Base-by-base conservation (phyloP, 208 protist genomes). In the Crithidia sp. region DNA sequence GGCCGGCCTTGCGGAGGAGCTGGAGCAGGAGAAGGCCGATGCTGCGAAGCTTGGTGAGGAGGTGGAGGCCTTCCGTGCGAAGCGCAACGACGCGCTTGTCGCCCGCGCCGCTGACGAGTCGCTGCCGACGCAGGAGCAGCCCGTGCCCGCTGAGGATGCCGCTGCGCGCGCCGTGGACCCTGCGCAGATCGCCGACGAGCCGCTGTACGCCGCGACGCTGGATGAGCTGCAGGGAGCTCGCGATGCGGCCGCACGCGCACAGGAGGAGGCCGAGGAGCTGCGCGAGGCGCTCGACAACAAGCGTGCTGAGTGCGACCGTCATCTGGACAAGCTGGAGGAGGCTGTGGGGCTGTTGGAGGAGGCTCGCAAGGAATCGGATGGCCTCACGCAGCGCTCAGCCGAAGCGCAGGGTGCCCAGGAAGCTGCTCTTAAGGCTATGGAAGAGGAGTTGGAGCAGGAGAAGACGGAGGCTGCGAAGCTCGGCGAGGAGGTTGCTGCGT, bases 61-160 rank as follows among this genome's bases (percentile, higher is more conserved):
- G 40, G 50, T 68, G 2, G 63, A 28, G 13, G 66, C 66, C 12
- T 72, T 72, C 56, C 67, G 67, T 49, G 56, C 59, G 65, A 77
- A 62, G 73, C 79, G 79, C 57, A 74, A 70, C 75, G 74, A 71
- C n/a, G 76, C 76, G 72, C 59, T 76, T 56, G 66, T 63, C 57
- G 71, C 69, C 16, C 76, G 72, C 66, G 76, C 67, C 36, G 74
- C 67, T 7, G 71, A 73, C 19, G 81, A 58, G 56, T 58, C 79
- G 79, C 74, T 84, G 68, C 45, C 65, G n/a, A 71, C 62, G 49
- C 44, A 19, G 16, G 60, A 58, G 36, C 57, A 50, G 62, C 67
- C 76, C 36, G 45, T 71, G 59, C n/a, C 45, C 8, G 69, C 71
- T 10, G 69, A 55, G 37, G 69, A 81, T 8, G 70, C 68, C 6